phyloP scores from a whole-genome alignment of 2,329 filamentous ascomycete species.

The Plenodomus lindquistii region DNA sequence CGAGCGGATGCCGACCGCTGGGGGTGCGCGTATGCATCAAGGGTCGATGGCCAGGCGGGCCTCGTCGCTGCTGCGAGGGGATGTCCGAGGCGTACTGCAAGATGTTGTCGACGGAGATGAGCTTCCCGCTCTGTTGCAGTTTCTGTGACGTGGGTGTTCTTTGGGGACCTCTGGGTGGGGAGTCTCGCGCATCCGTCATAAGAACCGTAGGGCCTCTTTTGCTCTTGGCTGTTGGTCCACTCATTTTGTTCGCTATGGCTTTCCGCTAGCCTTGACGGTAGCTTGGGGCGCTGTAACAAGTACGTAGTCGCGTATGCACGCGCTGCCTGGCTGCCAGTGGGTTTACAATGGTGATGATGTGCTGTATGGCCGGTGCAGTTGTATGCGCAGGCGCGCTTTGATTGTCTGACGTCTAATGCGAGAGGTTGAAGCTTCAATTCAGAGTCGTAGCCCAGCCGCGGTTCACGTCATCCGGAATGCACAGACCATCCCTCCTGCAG shows the following conservation, averaged over 20 bases:
- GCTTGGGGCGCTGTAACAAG: constrained; percentile 1
- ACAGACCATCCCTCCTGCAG: constrained; percentile 13
- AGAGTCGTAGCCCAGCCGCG: constrained; percentile 12
- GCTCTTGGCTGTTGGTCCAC: constrained; percentile 39
- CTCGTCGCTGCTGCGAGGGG: constrained; percentile 86
- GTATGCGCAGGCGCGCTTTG: not conserved
- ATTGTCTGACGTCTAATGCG: not conserved
- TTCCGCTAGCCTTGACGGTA: constrained; percentile 10
- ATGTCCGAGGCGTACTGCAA: constrained; percentile 94
- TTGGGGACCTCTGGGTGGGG: constrained; percentile 33
- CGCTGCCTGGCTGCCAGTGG: not conserved
- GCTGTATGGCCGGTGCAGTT: not conserved
- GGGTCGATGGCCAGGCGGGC: constrained; percentile 62
- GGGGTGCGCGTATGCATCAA: constrained; percentile 53
- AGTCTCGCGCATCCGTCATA: constrained; percentile 62
- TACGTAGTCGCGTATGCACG: not conserved
- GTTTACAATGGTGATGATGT: not conserved
- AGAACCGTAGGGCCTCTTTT: constrained; percentile 46
- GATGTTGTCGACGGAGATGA: constrained; percentile 90
- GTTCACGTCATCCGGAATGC: constrained; percentile 22
- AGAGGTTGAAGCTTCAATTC: constrained; percentile 3
- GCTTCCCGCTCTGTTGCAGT: constrained; percentile 58
- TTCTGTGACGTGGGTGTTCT: constrained; percentile 36
- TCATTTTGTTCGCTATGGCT: constrained; percentile 28
- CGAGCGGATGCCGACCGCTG: constrained; percentile 56